Base-by-base conservation (phyloP, 2,329 filamentous ascomycete genomes). In the Grosmannia clavigera region DNA sequence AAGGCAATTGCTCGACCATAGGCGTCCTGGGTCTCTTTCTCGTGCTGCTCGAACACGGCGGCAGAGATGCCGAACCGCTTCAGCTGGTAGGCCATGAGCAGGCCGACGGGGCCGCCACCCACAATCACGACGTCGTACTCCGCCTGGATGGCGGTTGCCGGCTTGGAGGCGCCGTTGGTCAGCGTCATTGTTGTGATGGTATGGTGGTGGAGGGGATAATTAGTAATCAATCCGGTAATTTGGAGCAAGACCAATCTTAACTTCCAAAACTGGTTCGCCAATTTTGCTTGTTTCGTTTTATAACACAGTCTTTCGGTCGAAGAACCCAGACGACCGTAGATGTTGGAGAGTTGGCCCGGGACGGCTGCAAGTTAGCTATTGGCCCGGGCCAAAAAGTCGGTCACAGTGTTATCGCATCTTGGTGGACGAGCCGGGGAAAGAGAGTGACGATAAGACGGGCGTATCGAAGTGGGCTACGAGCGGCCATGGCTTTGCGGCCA, bases 1-100 rank as follows among this genome's bases (percentile, higher is more conserved):
- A 82, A 73, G 0, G 79, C 79, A 61, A 80, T 79, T 14, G 79
- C 79, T 9, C 79, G 74, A 19, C 79, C 79, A 67, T 78, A 80
- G n/a, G 74, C 67, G 60, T 79, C 76, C 65, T 80, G 78, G 1
- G 72, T 68, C 0, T 74, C 73, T 64, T 80, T 80, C 38, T 71
- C 67, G 54, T 78, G 66, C 61, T 77, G 75, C 64, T 81, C 78
- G 59, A 81, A 72, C 54, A 80, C 76, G 58, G 73, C 73, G 52
- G 78, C 70, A 60, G 70, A 72, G 58, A 72, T 67, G 61, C 65
- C 71, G 63, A 71, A 76, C 59, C 66, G 72, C 51, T 71, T 71
- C 31, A 80, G 70, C 67, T 79, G 75, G 65, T 75, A 75, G 1
- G 75, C 76, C 62, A 72, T 75, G 43, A 76, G 65, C 54, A 67